Evolutionary conservation across 2,329 filamentous ascomycete genomes (phyloP), one percentile per base, ranked within the genome.

Genomic region (Xylaria sp.): DNA sequence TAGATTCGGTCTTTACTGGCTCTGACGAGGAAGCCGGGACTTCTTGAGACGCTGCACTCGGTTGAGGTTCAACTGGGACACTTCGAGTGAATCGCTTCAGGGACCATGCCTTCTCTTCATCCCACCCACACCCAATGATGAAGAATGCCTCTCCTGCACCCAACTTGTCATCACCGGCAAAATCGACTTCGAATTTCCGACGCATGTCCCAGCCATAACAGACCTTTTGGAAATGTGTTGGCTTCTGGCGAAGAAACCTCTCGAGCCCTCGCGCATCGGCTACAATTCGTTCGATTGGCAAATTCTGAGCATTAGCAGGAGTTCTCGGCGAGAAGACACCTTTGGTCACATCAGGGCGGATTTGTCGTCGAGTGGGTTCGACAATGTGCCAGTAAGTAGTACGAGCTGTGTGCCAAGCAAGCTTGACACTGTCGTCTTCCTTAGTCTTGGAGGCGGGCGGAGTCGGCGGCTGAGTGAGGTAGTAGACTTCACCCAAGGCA

Each of bases 161-260:
- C 57, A 84, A 78, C n/a, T 84, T 83, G 74, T 94, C 89, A 65
- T 92, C 90, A 18, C 84, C 86, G 47, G 89, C 89, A 74, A 97
- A 97, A 70, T 99, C 94, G 2, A 96, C 91, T 68, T 94, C 88
- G 2, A 97, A 77, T 63, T 79, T 86, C 61, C 92, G 84, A 56
- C 86, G 86, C 92, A 97, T 97, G 69, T 97, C 90, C 93, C 94
- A 97, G 2, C 89, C 89, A 59, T 89, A 78, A 69, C 90, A 97
- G 1, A 85, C 79, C 68, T 86, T 87, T 19, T 87, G 85, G 72
- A 96, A 96, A 66, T 95, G 84, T 47, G 84, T 83, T 3, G 93
- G 92, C 66, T 84, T 87, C 67, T 88, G 85, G 0, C 78, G 78
- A 16, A 95, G 73, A 66, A 89, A 95, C 48, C 81, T 83, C 67